Base-by-base conservation (phyloP, 257 asterid genomes). In the Solanum lignicaule region DNA sequence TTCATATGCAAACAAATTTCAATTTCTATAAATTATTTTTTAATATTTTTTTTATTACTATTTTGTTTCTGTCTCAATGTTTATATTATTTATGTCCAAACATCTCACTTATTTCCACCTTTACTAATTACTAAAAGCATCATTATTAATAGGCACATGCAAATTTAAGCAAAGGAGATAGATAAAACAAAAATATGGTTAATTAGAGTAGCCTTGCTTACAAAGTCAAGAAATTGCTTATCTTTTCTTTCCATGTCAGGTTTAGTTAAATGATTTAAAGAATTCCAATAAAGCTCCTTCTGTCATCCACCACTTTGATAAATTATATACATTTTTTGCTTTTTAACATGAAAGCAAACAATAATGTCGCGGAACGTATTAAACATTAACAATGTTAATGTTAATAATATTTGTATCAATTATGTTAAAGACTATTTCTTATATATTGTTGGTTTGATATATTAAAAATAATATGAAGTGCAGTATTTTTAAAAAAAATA, bases 281-380 rank as follows among this genome's bases (percentile, higher is more conserved):
- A 75, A 39, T 7, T 25, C 89, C 14, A 9, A 27, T 21, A 31
- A 81, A 20, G 32, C 23, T 69, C 86, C 81, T 84, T n/a, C 86
- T 74, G 90, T 58, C 90, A 84, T 25, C 60, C 90, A 18, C 87
- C 6, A 27, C 58, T 71, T 15, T 43, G 29, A 74, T 43, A 27
- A n/a, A 79, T 41, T 48, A 81, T 25, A n/a, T n/a, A n/a, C n/a
- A n/a, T 18, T 79, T 15, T 43, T 81, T 46, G 10, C 68, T 16
- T 27, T 39, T 39, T 78, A 55, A 62, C 38, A 46, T 27, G 27
- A 78, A n/a, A n/a, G n/a, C n/a, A n/a, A n/a, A n/a, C n/a, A n/a
- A n/a, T n/a, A n/a, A n/a, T n/a, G n/a, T n/a, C n/a, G n/a, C n/a
- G n/a, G n/a, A n/a, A n/a, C n/a, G n/a, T n/a, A n/a, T n/a, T n/a